Evolutionary conservation across 2,329 filamentous ascomycete species (phyloP).

Genomic region (Aureobasidium sp.): DNA sequence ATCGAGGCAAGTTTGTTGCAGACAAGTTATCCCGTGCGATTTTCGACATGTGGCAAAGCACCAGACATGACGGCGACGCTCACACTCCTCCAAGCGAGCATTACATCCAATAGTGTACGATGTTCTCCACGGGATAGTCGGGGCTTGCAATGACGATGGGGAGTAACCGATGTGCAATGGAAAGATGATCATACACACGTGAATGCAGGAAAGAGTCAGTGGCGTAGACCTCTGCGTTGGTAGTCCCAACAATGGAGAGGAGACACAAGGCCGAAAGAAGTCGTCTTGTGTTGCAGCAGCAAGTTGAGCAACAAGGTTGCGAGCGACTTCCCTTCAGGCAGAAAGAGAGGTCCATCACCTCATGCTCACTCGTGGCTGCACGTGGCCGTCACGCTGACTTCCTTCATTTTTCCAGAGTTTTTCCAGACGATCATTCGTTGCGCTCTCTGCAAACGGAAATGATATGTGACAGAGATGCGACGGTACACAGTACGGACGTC

Average conservation of each 20-base stretch:
- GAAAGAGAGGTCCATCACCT: not conserved
- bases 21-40: not conserved
- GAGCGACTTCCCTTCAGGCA: not conserved
- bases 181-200: not conserved
- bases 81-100: not conserved
- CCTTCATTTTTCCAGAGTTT: not conserved
- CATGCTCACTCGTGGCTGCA: slow-evolving; percentile 8
- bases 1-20: not conserved
- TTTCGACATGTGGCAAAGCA: not conserved
- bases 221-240: not conserved
- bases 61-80: not conserved
- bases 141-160: not conserved
- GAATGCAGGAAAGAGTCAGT: not conserved
- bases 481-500: not conserved
- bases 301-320: not conserved
- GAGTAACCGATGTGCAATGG: not conserved
- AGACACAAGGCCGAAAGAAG: not conserved
- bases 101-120: not conserved
- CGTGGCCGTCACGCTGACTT: slow-evolving; percentile 2
- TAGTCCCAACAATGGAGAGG: not conserved
- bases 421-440: slow-evolving; percentile 1
- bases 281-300: not conserved
- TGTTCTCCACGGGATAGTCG: not conserved
- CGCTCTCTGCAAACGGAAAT: slow-evolving; percentile 1
- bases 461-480: not conserved